phyloP scores from a whole-genome alignment of 2,329 filamentous ascomycete species.

The Fusarium concolor region DNA sequence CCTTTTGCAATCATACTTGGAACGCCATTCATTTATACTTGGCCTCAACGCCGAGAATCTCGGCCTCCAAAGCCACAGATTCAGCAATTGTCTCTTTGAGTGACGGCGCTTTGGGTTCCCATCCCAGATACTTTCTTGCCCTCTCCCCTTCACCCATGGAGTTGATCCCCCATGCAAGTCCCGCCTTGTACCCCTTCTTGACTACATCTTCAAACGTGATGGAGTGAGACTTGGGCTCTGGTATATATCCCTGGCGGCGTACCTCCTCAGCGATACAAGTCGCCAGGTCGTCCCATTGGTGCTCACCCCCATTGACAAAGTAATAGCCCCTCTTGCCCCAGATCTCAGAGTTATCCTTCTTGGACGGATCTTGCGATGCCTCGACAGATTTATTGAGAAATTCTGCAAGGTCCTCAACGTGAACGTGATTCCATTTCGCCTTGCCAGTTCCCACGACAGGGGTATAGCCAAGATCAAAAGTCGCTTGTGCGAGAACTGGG shows the following conservation, averaged over 20 bases:
- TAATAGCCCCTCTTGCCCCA: slow-evolving; percentile 75
- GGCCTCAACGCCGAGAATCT: slow-evolving; percentile 51
- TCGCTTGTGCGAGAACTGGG: slow-evolving; percentile 55
- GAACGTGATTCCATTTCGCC: slow-evolving; percentile 65
- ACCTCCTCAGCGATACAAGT: slow-evolving; percentile 66
- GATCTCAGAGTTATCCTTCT: slow-evolving; percentile 66
- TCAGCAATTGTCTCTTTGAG: slow-evolving; percentile 56
- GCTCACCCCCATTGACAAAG: slow-evolving; percentile 65
- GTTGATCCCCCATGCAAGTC: slow-evolving; percentile 54
- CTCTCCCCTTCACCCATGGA: slow-evolving; percentile 58
- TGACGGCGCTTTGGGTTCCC: slow-evolving; percentile 53
- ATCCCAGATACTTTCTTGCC: slow-evolving; percentile 60
- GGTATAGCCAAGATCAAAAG: slow-evolving; percentile 57
- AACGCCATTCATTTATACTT: slow-evolving; percentile 36
- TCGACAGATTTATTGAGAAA: slow-evolving; percentile 60
- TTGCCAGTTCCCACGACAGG: slow-evolving; percentile 58
- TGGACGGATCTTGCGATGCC: slow-evolving; percentile 66
- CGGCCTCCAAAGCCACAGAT: slow-evolving; percentile 54
- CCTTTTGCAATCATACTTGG: too few species aligned
- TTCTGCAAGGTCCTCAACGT: slow-evolving; percentile 60
- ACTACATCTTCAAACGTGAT: slow-evolving; percentile 47
- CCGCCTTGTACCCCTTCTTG: slow-evolving; percentile 42
- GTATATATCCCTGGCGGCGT: slow-evolving; percentile 49
- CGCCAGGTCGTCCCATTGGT: slow-evolving; percentile 72
- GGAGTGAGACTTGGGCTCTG: slow-evolving; percentile 45